A percentile compares a stretch with the other conserved stretches of the same genome.
These are phyloP conservation scores for Moesziomyces globuligerus DNA, from an alignment of 1,284 basidiomycete species.

Conservation along the genomic window DNA sequence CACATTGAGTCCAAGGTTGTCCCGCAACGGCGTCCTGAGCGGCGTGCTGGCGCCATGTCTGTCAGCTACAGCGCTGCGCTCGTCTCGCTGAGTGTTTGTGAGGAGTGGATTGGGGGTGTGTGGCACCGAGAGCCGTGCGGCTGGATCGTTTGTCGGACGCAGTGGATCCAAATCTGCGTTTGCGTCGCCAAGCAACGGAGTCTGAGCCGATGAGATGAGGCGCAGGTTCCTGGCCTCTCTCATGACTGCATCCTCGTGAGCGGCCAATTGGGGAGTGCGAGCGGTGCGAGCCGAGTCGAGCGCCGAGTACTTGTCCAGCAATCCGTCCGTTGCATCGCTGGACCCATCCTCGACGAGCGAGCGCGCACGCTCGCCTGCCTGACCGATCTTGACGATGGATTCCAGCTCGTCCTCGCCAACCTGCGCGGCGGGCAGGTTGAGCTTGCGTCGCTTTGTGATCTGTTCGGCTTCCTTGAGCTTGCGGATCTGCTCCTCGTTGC, in stretches of 20 bases:
- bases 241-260: conserved; percentile 77
- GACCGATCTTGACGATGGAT: conserved; percentile 98
- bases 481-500: conserved; percentile 92
- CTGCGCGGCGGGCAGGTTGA: conserved; percentile 88
- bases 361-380: conserved; percentile 87
- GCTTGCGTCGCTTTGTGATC: conserved; percentile 85
- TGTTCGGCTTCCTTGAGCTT: conserved; percentile 96
- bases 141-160: conserved; percentile 1
- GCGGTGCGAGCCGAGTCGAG: conserved; percentile 88
- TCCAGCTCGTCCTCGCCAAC: conserved; percentile 96
- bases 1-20: conserved; percentile 86
- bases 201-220: conserved; percentile 90
- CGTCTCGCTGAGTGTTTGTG: conserved; percentile 70
- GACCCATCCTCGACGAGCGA: conserved; percentile 75
- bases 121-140: conserved; percentile 69
- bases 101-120: conserved; percentile 96
- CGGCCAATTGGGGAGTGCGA: conserved; percentile 88
- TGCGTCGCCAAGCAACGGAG: conserved; percentile 93
- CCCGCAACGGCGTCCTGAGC: conserved; percentile 89
- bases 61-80: conserved; percentile 4
- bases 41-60: conserved; percentile 71
- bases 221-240: conserved; percentile 93
- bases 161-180: conserved; percentile 74
- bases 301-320: conserved; percentile 91
- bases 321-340: conserved; percentile 82